Conservation (phyloP, 202 grass and related monocot genomes). For the Zizania palustris region DNA sequence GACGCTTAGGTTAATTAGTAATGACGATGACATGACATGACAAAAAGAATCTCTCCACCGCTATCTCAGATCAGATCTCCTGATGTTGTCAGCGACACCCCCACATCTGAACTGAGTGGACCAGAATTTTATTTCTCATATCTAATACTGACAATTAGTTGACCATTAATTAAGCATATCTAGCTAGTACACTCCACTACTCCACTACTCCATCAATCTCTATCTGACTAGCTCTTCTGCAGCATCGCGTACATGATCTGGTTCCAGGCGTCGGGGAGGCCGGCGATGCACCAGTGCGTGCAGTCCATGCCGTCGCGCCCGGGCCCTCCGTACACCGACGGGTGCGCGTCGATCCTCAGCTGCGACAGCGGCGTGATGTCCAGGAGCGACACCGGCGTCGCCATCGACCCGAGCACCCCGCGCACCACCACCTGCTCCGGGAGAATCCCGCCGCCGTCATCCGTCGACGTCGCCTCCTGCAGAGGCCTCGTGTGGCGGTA, state of each 20-base stretch:
- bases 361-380: slow-evolving; percentile 73
- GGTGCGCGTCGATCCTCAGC: slow-evolving; percentile 84
- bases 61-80: too few species aligned
- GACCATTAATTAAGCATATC: too few species aligned
- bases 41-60: too few species aligned
- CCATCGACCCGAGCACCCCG: slow-evolving; percentile 45
- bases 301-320: slow-evolving; percentile 58
- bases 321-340: slow-evolving; percentile 64
- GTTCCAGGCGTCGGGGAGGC: slow-evolving; percentile 77
- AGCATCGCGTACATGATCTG: slow-evolving; percentile 59
- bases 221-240: too few species aligned
- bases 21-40: too few species aligned
- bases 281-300: slow-evolving; percentile 80
- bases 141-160: too few species aligned
- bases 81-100: too few species aligned
- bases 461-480: slow-evolving; percentile 33
- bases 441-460: slow-evolving; percentile 13
- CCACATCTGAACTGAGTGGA: too few species aligned
- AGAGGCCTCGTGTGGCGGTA: slow-evolving; percentile 52
- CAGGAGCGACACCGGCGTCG: slow-evolving; percentile 56
- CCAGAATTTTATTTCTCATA: too few species aligned
- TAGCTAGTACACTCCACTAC: too few species aligned
- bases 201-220: too few species aligned
- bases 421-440: slow-evolving; percentile 56
- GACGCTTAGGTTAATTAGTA: too few species aligned